phyloP scores from a whole-genome alignment of 2,329 filamentous ascomycete genomes.

The Aspergillus candidus region DNA sequence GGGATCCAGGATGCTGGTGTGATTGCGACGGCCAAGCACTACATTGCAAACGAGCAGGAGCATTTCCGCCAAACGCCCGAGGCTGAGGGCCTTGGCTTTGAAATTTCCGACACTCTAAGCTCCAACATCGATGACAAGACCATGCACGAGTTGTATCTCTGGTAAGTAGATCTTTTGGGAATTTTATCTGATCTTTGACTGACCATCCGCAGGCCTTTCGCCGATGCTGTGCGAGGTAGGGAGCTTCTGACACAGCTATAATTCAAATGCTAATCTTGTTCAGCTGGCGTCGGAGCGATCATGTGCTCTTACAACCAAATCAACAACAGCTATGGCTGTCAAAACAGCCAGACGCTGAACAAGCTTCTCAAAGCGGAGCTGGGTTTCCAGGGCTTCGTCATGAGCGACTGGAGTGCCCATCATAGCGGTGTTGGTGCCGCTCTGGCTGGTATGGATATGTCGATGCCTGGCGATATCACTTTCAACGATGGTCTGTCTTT shows the following conservation, averaged over 20 bases:
- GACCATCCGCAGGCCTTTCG: conserved; percentile 51
- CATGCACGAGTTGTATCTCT: conserved; percentile 59
- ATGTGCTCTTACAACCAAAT: conserved; percentile 72
- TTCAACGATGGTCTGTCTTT: conserved; percentile 69
- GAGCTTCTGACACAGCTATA: background rate
- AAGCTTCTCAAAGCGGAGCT: conserved; percentile 63
- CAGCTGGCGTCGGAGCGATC: conserved; percentile 56
- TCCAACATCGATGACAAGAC: conserved; percentile 59
- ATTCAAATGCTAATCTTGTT: background rate
- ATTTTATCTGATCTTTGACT: background rate
- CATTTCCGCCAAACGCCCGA: conserved; percentile 60
- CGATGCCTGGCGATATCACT: conserved; percentile 73
- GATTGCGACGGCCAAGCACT: conserved; percentile 78
- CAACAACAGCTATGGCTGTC: conserved; percentile 63
- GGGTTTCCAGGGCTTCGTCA: conserved; percentile 67
- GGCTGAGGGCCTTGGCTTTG: conserved; percentile 53
- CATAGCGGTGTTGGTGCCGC: conserved; percentile 63
- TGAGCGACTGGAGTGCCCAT: conserved; percentile 71
- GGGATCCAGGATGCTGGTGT: conserved; percentile 78
- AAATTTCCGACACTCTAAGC: conserved; percentile 57
- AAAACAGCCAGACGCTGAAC: conserved; percentile 57
- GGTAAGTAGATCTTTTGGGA: conserved; percentile 28
- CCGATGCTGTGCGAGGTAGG: conserved; percentile 53
- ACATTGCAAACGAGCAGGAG: conserved; percentile 68
- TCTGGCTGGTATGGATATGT: conserved; percentile 69